These are phyloP conservation scores for Malassezia cuniculi DNA, from an alignment of 1,284 basidiomycete species.

Conservation along the genomic window DNA sequence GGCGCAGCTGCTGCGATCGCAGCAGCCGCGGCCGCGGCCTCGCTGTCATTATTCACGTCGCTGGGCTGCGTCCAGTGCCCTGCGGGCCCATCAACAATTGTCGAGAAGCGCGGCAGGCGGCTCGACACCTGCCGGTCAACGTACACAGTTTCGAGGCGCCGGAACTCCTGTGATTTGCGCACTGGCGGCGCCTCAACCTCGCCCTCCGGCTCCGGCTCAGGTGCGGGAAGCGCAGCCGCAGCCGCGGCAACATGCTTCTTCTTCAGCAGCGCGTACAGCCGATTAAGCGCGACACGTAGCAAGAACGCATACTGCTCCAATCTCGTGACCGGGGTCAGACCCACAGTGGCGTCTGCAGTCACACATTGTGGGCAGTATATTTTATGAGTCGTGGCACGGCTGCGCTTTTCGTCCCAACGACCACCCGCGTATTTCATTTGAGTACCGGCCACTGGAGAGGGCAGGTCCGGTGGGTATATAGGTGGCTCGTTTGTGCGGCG, in stretches of 20 bases:
- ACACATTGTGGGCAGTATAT: conserved; percentile 61
- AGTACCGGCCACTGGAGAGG: not conserved
- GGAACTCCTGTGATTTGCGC: conserved; percentile 74
- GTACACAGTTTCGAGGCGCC: conserved; percentile 71
- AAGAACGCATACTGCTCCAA: conserved; percentile 96
- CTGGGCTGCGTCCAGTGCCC: conserved; percentile 44
- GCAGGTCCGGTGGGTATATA: not conserved
- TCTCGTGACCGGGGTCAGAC: conserved; percentile 76
- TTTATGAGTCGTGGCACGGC: conserved; percentile 2
- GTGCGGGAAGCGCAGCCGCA: conserved; percentile 2
- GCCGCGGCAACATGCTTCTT: conserved; percentile 50
- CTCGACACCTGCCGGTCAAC: conserved; percentile 88
- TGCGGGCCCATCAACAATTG: conserved; percentile 87
- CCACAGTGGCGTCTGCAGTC: conserved; percentile 37
- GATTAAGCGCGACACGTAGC: conserved; percentile 81
- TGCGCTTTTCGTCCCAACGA: not conserved
- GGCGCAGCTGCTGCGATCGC: conserved; percentile 21
- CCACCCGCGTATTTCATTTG: conserved; percentile 1
- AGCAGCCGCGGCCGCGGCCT: conserved; percentile 46
- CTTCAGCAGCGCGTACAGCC: conserved; percentile 78
- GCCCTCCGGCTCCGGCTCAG: too few relatives aligned
- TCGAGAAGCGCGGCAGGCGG: conserved; percentile 79
- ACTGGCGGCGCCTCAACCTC: conserved; percentile 50
- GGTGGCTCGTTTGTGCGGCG: too few relatives aligned
- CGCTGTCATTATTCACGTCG: conserved; percentile 18